Conservation (phyloP, 805 yeast species). For the Grigorovia jiainica region DNA sequence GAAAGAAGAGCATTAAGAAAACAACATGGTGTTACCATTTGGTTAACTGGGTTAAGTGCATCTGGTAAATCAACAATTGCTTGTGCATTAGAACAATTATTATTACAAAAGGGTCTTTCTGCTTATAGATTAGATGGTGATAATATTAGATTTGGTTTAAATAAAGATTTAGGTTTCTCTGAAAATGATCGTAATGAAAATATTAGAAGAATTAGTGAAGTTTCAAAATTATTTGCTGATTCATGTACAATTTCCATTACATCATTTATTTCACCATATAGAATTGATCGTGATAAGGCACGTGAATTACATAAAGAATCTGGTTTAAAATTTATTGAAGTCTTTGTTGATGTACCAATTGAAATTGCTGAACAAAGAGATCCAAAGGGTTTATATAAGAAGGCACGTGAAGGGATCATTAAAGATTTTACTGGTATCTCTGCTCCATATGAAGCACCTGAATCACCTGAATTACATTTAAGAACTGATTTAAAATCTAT, state of each 20-base stretch:
- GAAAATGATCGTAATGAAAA: slow-evolving; percentile 91
- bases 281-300: slow-evolving; percentile 73
- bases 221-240: slow-evolving; percentile 87
- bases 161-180: slow-evolving; percentile 88
- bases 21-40: slow-evolving; percentile 82
- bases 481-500: slow-evolving; percentile 60
- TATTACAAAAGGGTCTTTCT: slow-evolving; percentile 58
- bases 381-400: slow-evolving; percentile 93
- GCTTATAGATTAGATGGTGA: slow-evolving; percentile 92
- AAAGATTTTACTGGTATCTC: slow-evolving; percentile 92
- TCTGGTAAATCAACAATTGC: slow-evolving; percentile 94
- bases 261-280: slow-evolving; percentile 89
- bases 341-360: slow-evolving; percentile 85
- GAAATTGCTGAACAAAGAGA: slow-evolving; percentile 95
- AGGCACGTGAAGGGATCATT: slow-evolving; percentile 91
- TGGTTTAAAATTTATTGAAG: slow-evolving; percentile 78
- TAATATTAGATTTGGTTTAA: slow-evolving; percentile 87
- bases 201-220: slow-evolving; percentile 91
- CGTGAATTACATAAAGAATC: slow-evolving; percentile 73
- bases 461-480: slow-evolving; percentile 70
- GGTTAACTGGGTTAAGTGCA: slow-evolving; percentile 95
- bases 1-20: slow-evolving; percentile 66
- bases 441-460: slow-evolving; percentile 95
- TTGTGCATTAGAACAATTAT: slow-evolving; percentile 79
- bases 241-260: slow-evolving; percentile 82